Evolutionary conservation across 140 eudicot genomes (phyloP), one percentile per base, ranked within the genome.

Genomic region (Oenanthe javanica): DNA sequence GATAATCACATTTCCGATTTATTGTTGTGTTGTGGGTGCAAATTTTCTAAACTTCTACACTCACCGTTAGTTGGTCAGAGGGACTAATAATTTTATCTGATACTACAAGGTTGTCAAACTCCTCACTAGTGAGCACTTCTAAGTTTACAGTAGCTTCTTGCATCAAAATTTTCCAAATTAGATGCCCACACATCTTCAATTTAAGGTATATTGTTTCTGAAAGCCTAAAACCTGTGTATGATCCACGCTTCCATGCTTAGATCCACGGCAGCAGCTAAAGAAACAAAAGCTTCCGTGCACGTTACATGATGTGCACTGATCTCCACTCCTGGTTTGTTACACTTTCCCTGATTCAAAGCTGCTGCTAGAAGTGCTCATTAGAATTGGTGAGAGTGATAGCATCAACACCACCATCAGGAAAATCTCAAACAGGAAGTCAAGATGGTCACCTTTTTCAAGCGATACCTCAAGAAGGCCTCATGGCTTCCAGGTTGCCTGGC

Each of bases 11-110:
- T 31, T 31, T 31, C 31, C 31, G 31, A 31, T 31, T 31, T 31
- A 31, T 31, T 31, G 31, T 31, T 31, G 31, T 31, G 31, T 31
- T 31, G 31, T 31, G 31, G 31, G 31, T 31, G 31, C 31, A 31
- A 31, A 31, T 31, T 31, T 31, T 31, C 31, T 31, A 31, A 31
- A 31, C 31, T 31, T 31, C 31, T 19, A 21, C 27, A 47, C 15
- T n/a, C 13, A 21, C n/a, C 14, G 1, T 72, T 9, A 23, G 48
- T 90, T 76, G 91, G 64, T 87, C 93, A 18, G 90, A 72, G 43
- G 98, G 98, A 73, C 97, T 97, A 76, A 94, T 94, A 97, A 94
- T 94, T 72, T 92, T 90, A 82, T 91, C 94, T 18, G 99, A 97
- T 64, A 94, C 96, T 67, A 94, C 97, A 73, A 92, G 91, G 38